Evolutionary conservation across 495 filamentous ascomycete genomes (phyloP), one percentile per base, ranked within the genome.

Genomic region (Podospora pseudoanserina): DNA sequence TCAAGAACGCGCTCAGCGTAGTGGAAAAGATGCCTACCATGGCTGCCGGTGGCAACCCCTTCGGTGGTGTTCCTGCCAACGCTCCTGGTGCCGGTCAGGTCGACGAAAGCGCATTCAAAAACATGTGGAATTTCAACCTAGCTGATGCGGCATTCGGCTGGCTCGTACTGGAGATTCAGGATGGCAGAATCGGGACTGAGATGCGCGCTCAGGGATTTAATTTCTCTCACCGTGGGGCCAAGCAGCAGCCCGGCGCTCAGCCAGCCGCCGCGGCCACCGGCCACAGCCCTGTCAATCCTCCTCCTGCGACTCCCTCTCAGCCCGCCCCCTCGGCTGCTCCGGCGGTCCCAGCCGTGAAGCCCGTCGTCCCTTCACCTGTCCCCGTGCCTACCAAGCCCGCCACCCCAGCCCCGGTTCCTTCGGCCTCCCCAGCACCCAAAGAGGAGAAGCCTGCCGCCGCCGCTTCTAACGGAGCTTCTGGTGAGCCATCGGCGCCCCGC

Each of bases 71-170:
- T 15, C 85, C 88, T 68, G 86, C 88, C n/a, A 89, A 90, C 19
- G 86, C 75, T 69, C 72, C 75, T 13, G 70, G 86, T 28, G 87
- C 87, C 26, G 94, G 95, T 20, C 92, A 96, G 72, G 92, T 99
- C 20, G 95, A 99, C 73, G 95, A 99, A 81, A 97, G 94, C 70
- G 95, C 95, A 0, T 99, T 99, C 84, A 99, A 99, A 84, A 99
- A 99, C 74, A 98, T 98, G 96, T 99, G 95, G 95, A 99, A 99
- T 80, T 99, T 99, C 82, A 99, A 99, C 77, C 80, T 99, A 62
- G 95, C 95, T 23, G 95, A 99, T 81, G 95, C 95, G 49, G 96
- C 95, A 15, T 99, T 97, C 76, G 95, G 95, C 59, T 98, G 91
- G 84, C 83, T 99, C 63, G 93, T 98, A 18, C 81, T 99, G 67